Conservation (phyloP, 1,139 yeast genomes). For the Zygoascus meyerae region DNA sequence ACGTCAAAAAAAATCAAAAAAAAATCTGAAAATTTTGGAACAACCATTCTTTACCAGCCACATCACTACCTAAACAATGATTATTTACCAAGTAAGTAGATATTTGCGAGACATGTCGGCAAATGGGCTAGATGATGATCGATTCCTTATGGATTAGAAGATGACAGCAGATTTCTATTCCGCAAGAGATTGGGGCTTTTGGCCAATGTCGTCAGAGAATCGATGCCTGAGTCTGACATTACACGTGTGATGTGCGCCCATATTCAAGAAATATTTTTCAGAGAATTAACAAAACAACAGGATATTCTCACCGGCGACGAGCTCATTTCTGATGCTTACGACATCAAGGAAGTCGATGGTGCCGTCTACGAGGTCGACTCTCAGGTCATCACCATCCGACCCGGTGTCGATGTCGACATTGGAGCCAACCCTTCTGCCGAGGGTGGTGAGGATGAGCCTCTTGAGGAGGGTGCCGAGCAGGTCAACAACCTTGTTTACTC, state of each 20-base stretch:
- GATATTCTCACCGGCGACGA: constrained; percentile 94
- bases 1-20: background rate
- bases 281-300: constrained; percentile 25
- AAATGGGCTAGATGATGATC: no score
- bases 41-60: constrained; percentile 1
- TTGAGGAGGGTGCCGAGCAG: constrained; percentile 78
- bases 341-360: constrained; percentile 74
- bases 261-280: no score
- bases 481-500: constrained; percentile 98
- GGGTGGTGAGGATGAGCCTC: constrained; percentile 70
- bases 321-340: constrained; percentile 92
- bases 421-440: constrained; percentile 99
- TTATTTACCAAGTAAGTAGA: constrained; percentile 29
- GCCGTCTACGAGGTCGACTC: constrained; percentile 97
- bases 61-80: constrained; percentile 23
- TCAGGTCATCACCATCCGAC: constrained; percentile 76
- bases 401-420: constrained; percentile 87
- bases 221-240: background rate
- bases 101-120: no score
- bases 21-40: background rate
- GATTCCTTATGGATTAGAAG: no score
- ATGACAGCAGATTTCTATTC: no score
- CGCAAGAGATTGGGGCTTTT: no score
- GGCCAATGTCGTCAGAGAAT: background rate
- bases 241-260: no score